These are phyloP conservation scores for Aspergillus conjunctus DNA, from an alignment of 495 filamentous ascomycete species.

Conservation along the genomic window DNA sequence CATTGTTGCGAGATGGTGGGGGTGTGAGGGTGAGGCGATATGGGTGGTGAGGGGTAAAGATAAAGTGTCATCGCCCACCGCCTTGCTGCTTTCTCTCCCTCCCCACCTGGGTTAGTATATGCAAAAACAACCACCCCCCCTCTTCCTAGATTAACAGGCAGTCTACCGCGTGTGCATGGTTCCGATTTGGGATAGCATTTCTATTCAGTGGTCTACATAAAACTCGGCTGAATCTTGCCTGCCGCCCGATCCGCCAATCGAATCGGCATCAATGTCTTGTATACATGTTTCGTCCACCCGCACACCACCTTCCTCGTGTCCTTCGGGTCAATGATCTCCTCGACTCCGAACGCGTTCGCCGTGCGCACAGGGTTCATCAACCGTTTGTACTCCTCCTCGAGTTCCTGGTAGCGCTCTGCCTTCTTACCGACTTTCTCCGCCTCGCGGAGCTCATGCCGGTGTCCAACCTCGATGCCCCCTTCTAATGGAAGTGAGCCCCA, in stretches of 20 bases:
- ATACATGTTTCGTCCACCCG: conserved; percentile 57
- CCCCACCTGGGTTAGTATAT: too few species aligned
- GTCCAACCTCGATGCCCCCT: conserved; percentile 64
- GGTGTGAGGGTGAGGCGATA: too few species aligned
- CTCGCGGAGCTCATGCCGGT: conserved; percentile 58
- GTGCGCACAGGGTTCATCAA: conserved; percentile 67
- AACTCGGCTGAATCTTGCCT: conserved; percentile 55
- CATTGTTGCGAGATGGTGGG: conserved; percentile 25
- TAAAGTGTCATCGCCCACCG: too few species aligned
- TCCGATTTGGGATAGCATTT: too few species aligned
- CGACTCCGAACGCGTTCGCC: conserved; percentile 64
- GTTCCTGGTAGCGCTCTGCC: conserved; percentile 52
- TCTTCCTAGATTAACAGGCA: too few species aligned
- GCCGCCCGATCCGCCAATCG: conserved; percentile 51
- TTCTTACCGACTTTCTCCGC: conserved; percentile 52
- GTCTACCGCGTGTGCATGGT: too few species aligned
- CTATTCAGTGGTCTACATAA: conserved; percentile 17
- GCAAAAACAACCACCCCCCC: too few species aligned
- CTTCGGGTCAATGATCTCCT: conserved; percentile 66
- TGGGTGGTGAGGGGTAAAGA: neutral
- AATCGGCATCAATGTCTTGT: conserved; percentile 49
- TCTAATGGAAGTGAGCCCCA: conserved; percentile 62
- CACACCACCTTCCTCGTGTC: conserved; percentile 55
- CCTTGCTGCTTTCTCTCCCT: too few species aligned
- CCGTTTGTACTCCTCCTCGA: conserved; percentile 59